Conservation (phyloP, 129 eudicot genomes). For the Sambucus nigra region DNA sequence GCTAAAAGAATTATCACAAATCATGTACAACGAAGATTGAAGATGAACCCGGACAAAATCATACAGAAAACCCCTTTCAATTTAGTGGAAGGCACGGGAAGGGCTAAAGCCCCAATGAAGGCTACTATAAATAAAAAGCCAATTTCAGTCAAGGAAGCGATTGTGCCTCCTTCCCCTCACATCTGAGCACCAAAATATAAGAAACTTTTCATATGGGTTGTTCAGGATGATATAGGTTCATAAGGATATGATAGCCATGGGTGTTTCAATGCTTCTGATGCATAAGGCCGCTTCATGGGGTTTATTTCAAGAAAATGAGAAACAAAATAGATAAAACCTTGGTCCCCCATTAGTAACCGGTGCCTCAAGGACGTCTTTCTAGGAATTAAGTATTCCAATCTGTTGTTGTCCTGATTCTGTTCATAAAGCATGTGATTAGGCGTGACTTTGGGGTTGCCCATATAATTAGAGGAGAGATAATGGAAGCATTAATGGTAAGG, state of each 20-base stretch:
- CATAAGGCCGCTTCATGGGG: slow-evolving; percentile 81
- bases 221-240: slow-evolving; percentile 83
- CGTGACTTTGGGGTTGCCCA: no score
- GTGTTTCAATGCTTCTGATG: slow-evolving; percentile 76
- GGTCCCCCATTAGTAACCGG: slow-evolving; percentile 93
- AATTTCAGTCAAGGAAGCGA: background rate
- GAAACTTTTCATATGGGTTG: no score
- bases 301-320: slow-evolving; percentile 72
- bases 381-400: slow-evolving; percentile 79
- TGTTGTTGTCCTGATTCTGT: slow-evolving; percentile 74
- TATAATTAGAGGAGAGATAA: no score
- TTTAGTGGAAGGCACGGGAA: slow-evolving; percentile 4
- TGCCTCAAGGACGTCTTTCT: slow-evolving; percentile 84
- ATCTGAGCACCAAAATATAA: slow-evolving; percentile 2
- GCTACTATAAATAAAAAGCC: background rate
- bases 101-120: slow-evolving; percentile 1
- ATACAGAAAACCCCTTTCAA: slow-evolving; percentile 4
- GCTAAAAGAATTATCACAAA: slow-evolving; percentile 34
- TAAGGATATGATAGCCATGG: slow-evolving; percentile 94
- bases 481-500: no score
- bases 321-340: slow-evolving; percentile 87
- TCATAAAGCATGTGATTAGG: slow-evolving; percentile 97
- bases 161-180: background rate
- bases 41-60: slow-evolving; percentile 4
- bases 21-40: slow-evolving; percentile 33